These are phyloP conservation scores for Trifolium subterraneum DNA, from an alignment of 306 rosid genomes.

Conservation along the genomic window DNA sequence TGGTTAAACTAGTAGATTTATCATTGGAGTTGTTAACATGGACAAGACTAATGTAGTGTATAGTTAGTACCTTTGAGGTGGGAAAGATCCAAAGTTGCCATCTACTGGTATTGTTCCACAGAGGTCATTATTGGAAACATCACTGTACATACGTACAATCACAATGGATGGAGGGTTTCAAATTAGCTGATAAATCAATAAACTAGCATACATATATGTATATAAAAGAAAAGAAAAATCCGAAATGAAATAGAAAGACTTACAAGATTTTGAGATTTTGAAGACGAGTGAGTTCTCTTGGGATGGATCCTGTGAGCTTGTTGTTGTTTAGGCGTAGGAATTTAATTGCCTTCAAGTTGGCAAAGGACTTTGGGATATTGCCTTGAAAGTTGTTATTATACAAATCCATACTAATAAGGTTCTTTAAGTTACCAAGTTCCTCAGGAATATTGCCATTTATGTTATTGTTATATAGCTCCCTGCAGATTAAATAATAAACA, in stretches of 20 bases:
- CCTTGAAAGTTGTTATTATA: constrained; percentile 74
- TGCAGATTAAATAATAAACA: constrained; percentile 5
- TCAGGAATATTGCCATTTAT: constrained; percentile 67
- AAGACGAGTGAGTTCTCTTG: constrained; percentile 66
- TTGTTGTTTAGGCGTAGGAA: constrained; percentile 74
- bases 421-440: constrained; percentile 65
- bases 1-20: too few species aligned
- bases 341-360: constrained; percentile 74
- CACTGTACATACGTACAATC: constrained; percentile 75
- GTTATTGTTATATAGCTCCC: constrained; percentile 86
- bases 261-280: constrained; percentile 76
- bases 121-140: constrained; percentile 82
- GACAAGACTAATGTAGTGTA: too few species aligned
- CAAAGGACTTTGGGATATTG: constrained; percentile 65
- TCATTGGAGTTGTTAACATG: too few species aligned
- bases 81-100: constrained; percentile 84
- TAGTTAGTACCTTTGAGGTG: constrained; percentile 69
- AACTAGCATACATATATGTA: too few species aligned
- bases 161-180: background rate
- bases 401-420: constrained; percentile 76
- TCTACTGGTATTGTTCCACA: constrained; percentile 95
- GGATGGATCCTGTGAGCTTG: constrained; percentile 76
- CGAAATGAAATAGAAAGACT: constrained; percentile 37
- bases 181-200: constrained; percentile 20
- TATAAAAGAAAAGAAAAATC: background rate